These are phyloP conservation scores for Monilinia polystroma DNA, from an alignment of 2,329 filamentous ascomycete genomes.

Conservation along the genomic window DNA sequence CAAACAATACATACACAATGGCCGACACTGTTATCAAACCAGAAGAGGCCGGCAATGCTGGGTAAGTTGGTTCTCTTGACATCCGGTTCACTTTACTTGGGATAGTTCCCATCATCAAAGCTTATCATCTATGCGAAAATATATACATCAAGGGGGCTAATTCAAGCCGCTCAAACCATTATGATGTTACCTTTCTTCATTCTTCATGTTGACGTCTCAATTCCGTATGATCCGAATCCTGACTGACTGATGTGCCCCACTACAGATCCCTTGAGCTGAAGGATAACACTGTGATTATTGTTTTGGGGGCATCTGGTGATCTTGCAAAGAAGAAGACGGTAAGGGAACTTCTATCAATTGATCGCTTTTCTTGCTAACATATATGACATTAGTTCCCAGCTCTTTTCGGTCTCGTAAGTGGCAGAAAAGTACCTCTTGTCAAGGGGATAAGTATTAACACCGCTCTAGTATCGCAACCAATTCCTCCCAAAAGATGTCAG, in stretches of 20 bases:
- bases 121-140: constrained; percentile 25
- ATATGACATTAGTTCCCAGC: constrained; percentile 75
- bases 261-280: constrained; percentile 87
- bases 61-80: constrained; percentile 46
- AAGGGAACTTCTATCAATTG: constrained; percentile 37
- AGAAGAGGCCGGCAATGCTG: constrained; percentile 50
- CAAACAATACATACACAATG: constrained; percentile 41
- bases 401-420: constrained; percentile 90
- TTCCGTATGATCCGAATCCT: constrained; percentile 41
- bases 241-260: constrained; percentile 33
- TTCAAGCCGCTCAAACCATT: constrained; percentile 25
- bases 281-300: constrained; percentile 95
- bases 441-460: constrained; percentile 26
- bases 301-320: constrained; percentile 95
- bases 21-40: constrained; percentile 51
- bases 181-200: neutral
- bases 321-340: constrained; percentile 99
- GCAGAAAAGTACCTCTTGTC: constrained; percentile 16
- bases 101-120: constrained; percentile 21
- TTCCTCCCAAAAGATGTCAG: constrained; percentile 96
- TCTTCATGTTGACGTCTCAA: constrained; percentile 1
- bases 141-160: constrained; percentile 9
- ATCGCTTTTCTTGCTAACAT: constrained; percentile 28
- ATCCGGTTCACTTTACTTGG: constrained; percentile 35
- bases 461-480: constrained; percentile 85